Percentiles rank a stretch among this genome's conserved stretches.
Evolutionary conservation across 176 grass and related monocot genomes (phyloP).

Genomic region (Phyllostachys edulis): DNA sequence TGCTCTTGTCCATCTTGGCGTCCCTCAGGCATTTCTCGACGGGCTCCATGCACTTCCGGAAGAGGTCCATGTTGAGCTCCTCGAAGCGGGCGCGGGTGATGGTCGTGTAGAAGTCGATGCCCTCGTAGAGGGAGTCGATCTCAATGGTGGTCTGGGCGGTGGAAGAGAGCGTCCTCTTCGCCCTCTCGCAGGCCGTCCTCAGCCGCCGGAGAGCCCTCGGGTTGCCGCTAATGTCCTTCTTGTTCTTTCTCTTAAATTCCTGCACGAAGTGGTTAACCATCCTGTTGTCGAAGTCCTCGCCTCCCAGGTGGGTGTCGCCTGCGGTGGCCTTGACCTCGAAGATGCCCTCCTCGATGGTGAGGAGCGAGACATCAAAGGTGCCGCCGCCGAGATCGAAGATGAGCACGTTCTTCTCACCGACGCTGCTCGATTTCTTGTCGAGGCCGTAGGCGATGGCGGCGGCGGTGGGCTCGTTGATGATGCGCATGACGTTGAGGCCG

Average conservation of each 20-base stretch:
- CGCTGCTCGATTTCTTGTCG: constrained; percentile 88
- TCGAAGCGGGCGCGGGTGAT: constrained; percentile 91
- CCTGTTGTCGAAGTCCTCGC: constrained; percentile 95
- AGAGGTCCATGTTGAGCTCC: constrained; percentile 97
- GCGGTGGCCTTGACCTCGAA: constrained; percentile 94
- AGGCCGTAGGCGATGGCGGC: constrained; percentile 87
- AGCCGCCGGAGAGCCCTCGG: constrained; percentile 71
- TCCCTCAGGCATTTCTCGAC: constrained; percentile 95
- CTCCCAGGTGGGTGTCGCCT: constrained; percentile 86
- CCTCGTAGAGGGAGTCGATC: constrained; percentile 87
- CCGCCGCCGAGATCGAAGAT: constrained; percentile 94
- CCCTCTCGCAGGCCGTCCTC: constrained; percentile 83
- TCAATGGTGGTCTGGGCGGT: constrained; percentile 90
- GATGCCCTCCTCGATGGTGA: constrained; percentile 98
- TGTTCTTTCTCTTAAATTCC: constrained; percentile 92
- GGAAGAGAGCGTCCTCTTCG: constrained; percentile 85
- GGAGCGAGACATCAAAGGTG: constrained; percentile 84
- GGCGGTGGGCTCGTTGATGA: constrained; percentile 89
- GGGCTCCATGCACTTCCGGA: constrained; percentile 89
- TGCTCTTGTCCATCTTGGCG: constrained; percentile 95
- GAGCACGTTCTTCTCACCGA: constrained; percentile 91
- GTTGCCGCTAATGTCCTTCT: constrained; percentile 89
- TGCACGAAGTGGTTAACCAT: constrained; percentile 95
- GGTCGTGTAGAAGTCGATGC: constrained; percentile 92
- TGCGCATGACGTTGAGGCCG: constrained; percentile 84